Evolutionary conservation across 75 land plant genomes (phyloP), one percentile per base, ranked within the genome.

Genomic region (Ceratopteris richardii): DNA sequence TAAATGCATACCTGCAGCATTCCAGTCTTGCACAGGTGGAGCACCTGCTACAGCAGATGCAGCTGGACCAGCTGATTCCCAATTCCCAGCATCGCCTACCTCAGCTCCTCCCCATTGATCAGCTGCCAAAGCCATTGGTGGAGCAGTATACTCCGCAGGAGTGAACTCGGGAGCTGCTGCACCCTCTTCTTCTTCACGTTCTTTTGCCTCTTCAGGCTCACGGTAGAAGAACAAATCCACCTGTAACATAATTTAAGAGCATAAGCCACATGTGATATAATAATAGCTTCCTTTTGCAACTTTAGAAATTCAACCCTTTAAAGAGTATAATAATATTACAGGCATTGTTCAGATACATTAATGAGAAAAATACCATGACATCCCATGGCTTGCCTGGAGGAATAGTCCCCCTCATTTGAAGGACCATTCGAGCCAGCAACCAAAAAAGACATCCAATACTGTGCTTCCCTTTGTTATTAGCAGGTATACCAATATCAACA

Each of bases 401-500:
- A 64, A 85, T 85, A 28, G 80, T 74, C 19, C 90, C 86, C 1
- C 94, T 75, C 94, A 88, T 88, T 57, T 88, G 94, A 26, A 89
- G 57, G 43, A 89, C 95, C 95, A 89, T 86, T 33, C 90, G 62
- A 5, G 83, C 86, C 31, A 89, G 56, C 63, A 89, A 50, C 90
- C 90, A 87, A 52, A 74, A 83, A 13, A 87, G 72, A 41, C 90
- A 87, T 14, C 90, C 90, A 75, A 83, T 83, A 67, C 87, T 82
- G 61, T 87, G 87, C 54, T 80, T 83, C 3, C 90, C 90, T 60
- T 83, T 87, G 73, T 87, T 87, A 31, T 87, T 83, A 9, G 90
- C 90, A 37, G 87, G 90, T 28, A 87, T 87, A 13, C 86, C 83
- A 73, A 83, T 83, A 29, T 87, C 90, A 42, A 87, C 90, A 62